These are phyloP conservation scores for Neostapfia colusana DNA, from an alignment of 176 grass and related monocot species.

Conservation along the genomic window DNA sequence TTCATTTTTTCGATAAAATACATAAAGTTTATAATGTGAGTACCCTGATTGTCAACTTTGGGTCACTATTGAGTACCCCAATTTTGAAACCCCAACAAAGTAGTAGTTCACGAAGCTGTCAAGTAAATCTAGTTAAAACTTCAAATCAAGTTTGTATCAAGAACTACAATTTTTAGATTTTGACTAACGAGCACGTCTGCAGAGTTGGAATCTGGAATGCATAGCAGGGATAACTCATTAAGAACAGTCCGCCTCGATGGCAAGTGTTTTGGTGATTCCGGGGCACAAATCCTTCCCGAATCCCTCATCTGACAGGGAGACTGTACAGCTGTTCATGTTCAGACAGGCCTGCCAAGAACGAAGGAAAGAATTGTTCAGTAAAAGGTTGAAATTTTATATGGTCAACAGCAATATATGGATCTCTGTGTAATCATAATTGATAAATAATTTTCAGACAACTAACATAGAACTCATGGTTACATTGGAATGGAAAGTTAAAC, in stretches of 20 bases:
- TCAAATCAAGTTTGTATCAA: not conserved
- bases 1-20: too few species aligned
- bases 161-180: not conserved
- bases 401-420: constrained; percentile 27
- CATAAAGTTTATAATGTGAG: too few species aligned
- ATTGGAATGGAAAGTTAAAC: constrained; percentile 26
- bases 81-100: not conserved
- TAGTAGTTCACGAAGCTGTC: not conserved
- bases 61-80: not conserved
- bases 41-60: not conserved
- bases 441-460: constrained; percentile 16
- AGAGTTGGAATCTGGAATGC: not conserved
- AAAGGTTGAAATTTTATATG: constrained; percentile 12
- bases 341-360: constrained; percentile 68
- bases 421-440: not conserved
- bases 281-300: constrained; percentile 62
- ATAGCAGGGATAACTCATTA: constrained; percentile 30
- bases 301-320: constrained; percentile 57
- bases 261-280: constrained; percentile 73
- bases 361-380: constrained; percentile 26
- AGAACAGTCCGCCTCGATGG: constrained; percentile 67
- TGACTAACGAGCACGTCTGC: constrained; percentile 4
- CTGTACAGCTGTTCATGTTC: constrained; percentile 50
- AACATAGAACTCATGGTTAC: constrained; percentile 13
- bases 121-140: constrained; percentile 5